Conservation (phyloP, 2,329 filamentous ascomycete genomes). For the Verticillium dahliae region DNA sequence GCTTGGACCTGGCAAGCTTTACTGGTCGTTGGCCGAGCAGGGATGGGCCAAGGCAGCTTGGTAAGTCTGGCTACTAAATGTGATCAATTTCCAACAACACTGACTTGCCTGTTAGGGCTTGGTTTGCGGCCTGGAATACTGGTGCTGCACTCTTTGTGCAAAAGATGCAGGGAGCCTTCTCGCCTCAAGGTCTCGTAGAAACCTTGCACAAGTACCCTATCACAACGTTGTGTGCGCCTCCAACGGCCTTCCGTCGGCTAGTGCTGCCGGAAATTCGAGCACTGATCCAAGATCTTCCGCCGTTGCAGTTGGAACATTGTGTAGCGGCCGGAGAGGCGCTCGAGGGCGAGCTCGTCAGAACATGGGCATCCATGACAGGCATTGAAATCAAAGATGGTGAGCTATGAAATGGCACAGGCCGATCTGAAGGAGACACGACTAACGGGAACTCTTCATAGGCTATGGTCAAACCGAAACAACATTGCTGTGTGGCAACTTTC, state of each 20-base stretch:
- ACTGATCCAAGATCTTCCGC: not conserved
- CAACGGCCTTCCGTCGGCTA: not conserved
- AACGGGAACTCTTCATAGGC: not conserved
- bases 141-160: not conserved
- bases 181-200: not conserved
- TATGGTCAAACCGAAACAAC: not conserved
- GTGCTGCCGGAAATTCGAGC: not conserved
- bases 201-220: not conserved
- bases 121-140: not conserved
- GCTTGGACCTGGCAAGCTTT: not conserved
- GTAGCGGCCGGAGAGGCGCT: constrained; percentile 1
- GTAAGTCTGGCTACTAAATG: not conserved
- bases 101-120: not conserved
- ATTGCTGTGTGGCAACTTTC: not conserved
- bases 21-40: constrained; percentile 1
- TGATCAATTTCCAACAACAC: too few species aligned
- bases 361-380: not conserved
- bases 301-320: not conserved
- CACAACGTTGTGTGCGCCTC: constrained; percentile 1
- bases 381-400: constrained; percentile 1
- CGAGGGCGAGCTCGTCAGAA: not conserved
- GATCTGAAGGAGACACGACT: not conserved
- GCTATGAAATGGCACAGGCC: not conserved
- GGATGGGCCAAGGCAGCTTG: constrained; percentile 1
- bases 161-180: not conserved